These are phyloP conservation scores for Leccinum rimulosum DNA, from an alignment of 768 basidiomycete genomes.

Conservation along the genomic window DNA sequence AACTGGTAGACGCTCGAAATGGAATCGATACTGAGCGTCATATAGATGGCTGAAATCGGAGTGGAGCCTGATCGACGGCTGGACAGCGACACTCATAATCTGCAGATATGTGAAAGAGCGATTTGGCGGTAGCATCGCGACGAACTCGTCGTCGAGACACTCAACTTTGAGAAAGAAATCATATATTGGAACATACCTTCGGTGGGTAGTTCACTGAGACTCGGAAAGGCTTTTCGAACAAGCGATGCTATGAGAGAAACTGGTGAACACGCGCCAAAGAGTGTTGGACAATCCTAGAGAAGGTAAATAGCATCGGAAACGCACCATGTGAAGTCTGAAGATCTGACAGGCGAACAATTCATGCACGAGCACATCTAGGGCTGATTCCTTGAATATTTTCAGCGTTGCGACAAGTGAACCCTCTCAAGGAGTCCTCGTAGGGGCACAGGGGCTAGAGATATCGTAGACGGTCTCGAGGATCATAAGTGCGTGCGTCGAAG, in stretches of 20 bases:
- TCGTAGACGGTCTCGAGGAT: slow-evolving; percentile 4
- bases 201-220: neutral
- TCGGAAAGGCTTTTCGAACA: slow-evolving; percentile 1
- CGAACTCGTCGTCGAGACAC: neutral
- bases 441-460: slow-evolving; percentile 3
- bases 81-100: no score
- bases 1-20: no score
- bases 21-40: no score
- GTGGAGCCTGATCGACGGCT: no score
- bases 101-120: slow-evolving; percentile 4
- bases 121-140: neutral
- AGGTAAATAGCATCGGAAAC: neutral
- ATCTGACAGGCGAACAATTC: neutral
- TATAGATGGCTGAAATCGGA: no score
- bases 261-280: neutral
- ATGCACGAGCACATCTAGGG: slow-evolving; percentile 11
- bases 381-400: slow-evolving; percentile 10
- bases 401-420: neutral
- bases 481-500: neutral
- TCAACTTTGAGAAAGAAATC: neutral
- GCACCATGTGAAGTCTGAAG: neutral
- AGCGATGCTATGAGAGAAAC: neutral
- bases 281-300: neutral
- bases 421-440: neutral
- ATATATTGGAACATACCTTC: neutral